A percentile compares a stretch with the other conserved stretches of the same genome.
These are phyloP conservation scores for Silybum marianum DNA, from an alignment of 129 eudicot genomes.

Conservation along the genomic window DNA sequence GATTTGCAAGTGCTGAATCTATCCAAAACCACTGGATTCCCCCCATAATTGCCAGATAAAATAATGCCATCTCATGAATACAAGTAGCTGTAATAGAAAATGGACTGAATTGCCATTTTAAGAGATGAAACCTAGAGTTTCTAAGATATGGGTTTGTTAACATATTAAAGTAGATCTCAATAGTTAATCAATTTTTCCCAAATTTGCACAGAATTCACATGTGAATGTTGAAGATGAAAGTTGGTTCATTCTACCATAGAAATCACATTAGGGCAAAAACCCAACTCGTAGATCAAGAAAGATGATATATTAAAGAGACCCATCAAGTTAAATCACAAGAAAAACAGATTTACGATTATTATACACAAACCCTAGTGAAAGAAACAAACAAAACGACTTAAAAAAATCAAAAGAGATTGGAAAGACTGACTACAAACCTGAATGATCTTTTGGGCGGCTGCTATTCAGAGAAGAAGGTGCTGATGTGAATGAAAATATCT, in stretches of 20 bases:
- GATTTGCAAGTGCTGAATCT: conserved; percentile 65
- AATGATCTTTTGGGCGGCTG: conserved; percentile 30
- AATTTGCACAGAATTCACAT: background rate
- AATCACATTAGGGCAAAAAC: background rate
- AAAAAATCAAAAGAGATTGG: conserved; percentile 2
- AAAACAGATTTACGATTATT: background rate
- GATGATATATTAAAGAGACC: background rate
- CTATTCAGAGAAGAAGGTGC: conserved; percentile 28
- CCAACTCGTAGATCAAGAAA: background rate
- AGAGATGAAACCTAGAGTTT: conserved; percentile 7
- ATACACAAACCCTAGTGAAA: conserved; percentile 7
- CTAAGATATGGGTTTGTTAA: background rate
- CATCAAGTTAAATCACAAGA: conserved; percentile 17
- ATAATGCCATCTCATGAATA: background rate
- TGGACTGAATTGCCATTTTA: background rate
- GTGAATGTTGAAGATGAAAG: background rate
- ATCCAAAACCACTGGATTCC: conserved; percentile 64
- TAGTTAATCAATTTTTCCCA: background rate
- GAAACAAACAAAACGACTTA: background rate
- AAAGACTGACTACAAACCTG: conserved; percentile 46
- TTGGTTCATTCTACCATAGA: background rate
- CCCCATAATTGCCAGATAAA: background rate
- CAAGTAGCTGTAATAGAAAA: conserved; percentile 1
- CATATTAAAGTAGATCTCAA: conserved; percentile 6
- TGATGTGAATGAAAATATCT: conserved; percentile 23